Conservation (phyloP, 2,329 filamentous ascomycete species). For the Pseudocercospora fuligena region DNA sequence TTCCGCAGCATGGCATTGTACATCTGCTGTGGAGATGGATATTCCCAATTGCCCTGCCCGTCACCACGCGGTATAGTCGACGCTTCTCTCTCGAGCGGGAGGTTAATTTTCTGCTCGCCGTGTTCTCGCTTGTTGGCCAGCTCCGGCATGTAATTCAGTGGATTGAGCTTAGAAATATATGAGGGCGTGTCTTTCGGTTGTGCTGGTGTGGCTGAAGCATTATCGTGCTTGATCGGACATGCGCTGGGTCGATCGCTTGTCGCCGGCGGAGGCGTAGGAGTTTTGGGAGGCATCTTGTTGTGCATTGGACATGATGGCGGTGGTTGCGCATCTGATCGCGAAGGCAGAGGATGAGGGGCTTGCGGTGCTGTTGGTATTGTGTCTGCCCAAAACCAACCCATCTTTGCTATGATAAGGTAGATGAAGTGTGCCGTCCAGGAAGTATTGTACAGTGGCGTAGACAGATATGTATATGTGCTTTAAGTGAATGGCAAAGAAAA, state of each 20-base stretch:
- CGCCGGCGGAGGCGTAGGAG: constrained; percentile 32
- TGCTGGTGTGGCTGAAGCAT: constrained; percentile 49
- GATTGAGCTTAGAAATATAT: constrained; percentile 70
- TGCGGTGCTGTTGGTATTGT: constrained; percentile 44
- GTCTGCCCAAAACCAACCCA: constrained; percentile 77
- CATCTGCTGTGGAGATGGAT: constrained; percentile 98
- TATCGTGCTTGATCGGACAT: constrained; percentile 55
- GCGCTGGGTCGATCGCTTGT: constrained; percentile 49
- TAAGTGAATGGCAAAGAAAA: constrained; percentile 10
- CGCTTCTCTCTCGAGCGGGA: constrained; percentile 80
- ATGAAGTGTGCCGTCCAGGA: background rate
- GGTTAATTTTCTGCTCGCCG: constrained; percentile 70
- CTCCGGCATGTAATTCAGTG: constrained; percentile 94
- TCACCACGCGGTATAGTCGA: constrained; percentile 91
- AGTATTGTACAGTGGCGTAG: constrained; percentile 4
- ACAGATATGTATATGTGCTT: background rate
- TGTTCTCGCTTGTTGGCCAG: constrained; percentile 77
- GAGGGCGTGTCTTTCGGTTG: constrained; percentile 47
- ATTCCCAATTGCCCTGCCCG: constrained; percentile 84
- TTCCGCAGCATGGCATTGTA: constrained; percentile 97
- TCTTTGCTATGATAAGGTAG: constrained; percentile 40
- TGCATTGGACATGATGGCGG: constrained; percentile 75
- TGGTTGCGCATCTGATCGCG: constrained; percentile 54
- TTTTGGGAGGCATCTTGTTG: constrained; percentile 47
- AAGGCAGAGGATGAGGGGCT: constrained; percentile 55